Percentiles rank a stretch among this genome's conserved stretches.
These are phyloP conservation scores for Phytopythium helicoides DNA, from an alignment of 352 stramenopile genomes.

Conservation along the genomic window DNA sequence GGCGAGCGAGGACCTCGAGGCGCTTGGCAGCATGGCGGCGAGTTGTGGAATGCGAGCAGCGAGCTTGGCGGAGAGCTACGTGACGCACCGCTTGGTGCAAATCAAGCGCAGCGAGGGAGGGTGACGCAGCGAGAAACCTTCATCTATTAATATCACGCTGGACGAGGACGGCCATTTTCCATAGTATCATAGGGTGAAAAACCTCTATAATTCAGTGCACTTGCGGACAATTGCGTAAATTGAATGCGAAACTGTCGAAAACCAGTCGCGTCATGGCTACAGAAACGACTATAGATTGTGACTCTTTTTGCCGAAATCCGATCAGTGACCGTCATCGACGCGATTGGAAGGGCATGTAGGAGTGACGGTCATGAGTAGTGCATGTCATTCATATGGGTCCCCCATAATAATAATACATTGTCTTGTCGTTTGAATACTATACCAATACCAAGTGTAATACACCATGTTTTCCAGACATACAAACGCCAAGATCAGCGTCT, in stretches of 20 bases:
- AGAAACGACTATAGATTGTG: neutral
- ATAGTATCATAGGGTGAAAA: neutral
- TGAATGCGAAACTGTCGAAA: neutral
- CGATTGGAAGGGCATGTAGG: slow-evolving; percentile 3
- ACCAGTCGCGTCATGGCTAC: slow-evolving; percentile 1
- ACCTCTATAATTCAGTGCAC: neutral
- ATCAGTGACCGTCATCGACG: neutral
- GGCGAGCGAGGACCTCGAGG: slow-evolving; percentile 20
- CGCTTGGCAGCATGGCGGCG: slow-evolving; percentile 29
- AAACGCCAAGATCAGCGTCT: too few species aligned
- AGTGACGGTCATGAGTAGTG: slow-evolving; percentile 9
- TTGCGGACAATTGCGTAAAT: neutral
- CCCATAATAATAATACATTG: too few species aligned
- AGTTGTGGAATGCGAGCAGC: slow-evolving; percentile 23
- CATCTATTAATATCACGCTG: neutral
- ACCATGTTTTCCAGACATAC: too few species aligned
- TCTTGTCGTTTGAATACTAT: too few species aligned
- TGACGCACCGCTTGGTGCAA: neutral
- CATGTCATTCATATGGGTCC: too few species aligned
- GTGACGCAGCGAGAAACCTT: neutral
- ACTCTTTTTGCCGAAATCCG: neutral
- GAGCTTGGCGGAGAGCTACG: neutral
- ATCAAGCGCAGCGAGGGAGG: neutral
- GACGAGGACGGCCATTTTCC: neutral
- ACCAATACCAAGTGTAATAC: too few species aligned